Percentiles rank a stretch among this genome's conserved stretches.
Evolutionary conservation across 441 rosid species (phyloP).

Genomic region (Gossypium lobatum): DNA sequence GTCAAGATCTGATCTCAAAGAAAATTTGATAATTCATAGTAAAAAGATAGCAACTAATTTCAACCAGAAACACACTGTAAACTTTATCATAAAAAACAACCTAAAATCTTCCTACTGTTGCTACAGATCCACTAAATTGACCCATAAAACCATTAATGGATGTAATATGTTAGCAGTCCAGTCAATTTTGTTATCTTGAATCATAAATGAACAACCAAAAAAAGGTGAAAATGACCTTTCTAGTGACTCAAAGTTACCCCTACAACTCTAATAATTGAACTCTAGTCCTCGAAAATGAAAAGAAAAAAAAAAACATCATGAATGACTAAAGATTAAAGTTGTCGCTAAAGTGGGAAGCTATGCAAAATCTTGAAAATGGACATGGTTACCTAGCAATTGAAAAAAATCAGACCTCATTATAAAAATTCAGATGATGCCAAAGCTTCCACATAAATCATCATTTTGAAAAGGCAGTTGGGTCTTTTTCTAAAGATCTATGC

Average conservation of each 20-base stretch:
- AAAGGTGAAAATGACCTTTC: neutral
- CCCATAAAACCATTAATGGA: neutral
- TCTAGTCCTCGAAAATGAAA: neutral
- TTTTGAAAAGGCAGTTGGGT: neutral
- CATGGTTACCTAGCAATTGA: neutral
- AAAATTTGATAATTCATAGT: neutral
- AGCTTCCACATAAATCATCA: neutral
- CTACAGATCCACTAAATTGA: neutral
- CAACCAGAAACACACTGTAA: neutral
- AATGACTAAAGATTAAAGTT: neutral
- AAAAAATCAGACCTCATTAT: neutral
- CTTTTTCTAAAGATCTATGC: conserved; percentile 34
- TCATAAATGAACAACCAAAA: neutral
- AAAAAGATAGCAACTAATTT: neutral
- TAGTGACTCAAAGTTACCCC: neutral
- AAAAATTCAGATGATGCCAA: neutral
- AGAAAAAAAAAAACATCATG: too few relatives aligned
- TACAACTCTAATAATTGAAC: conserved; percentile 8
- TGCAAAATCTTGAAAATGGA: neutral
- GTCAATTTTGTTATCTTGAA: neutral
- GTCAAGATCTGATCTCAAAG: conserved; percentile 5
- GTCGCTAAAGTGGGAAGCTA: conserved; percentile 5
- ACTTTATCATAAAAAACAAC: neutral
- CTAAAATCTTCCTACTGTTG: neutral
- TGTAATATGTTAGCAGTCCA: neutral